These are phyloP conservation scores for Aethionema arabicum DNA, from an alignment of 345 rosid genomes.

Conservation along the genomic window DNA sequence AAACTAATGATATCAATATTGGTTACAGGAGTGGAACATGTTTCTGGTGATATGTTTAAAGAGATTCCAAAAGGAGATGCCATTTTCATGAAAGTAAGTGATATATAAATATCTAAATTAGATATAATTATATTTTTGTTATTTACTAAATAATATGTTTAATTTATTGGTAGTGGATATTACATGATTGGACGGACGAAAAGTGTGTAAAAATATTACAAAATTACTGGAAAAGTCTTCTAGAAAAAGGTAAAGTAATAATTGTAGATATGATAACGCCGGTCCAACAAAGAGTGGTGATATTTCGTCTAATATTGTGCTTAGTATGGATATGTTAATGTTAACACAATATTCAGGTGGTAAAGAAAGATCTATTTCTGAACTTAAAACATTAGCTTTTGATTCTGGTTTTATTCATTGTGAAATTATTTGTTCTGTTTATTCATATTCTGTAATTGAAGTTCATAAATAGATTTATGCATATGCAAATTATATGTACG, in stretches of 20 bases:
- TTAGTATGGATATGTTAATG: slow-evolving; percentile 41
- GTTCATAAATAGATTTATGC: slow-evolving; percentile 2
- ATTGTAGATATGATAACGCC: slow-evolving; percentile 42
- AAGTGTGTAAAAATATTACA: slow-evolving; percentile 40
- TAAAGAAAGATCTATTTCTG: slow-evolving; percentile 41
- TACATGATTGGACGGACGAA: slow-evolving; percentile 39
- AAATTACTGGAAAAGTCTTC: slow-evolving; percentile 45
- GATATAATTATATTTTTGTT: no score
- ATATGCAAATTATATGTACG: no score
- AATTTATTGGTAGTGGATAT: slow-evolving; percentile 29
- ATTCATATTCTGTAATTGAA: slow-evolving; percentile 10
- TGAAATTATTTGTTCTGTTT: background rate
- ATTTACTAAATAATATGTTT: no score
- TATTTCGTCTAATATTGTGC: slow-evolving; percentile 30
- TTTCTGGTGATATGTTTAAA: slow-evolving; percentile 71
- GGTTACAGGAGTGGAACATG: background rate
- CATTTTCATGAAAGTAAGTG: slow-evolving; percentile 65
- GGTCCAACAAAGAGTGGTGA: slow-evolving; percentile 5
- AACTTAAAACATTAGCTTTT: slow-evolving; percentile 37
- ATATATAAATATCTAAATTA: no score
- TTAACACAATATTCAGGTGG: slow-evolving; percentile 42
- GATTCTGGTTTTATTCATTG: slow-evolving; percentile 37
- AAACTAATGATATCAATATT: no score
- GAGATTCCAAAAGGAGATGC: slow-evolving; percentile 65
- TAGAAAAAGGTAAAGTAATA: slow-evolving; percentile 40